phyloP scores from a whole-genome alignment of 2,329 filamentous ascomycete species.

The Colletotrichum eremochloae region DNA sequence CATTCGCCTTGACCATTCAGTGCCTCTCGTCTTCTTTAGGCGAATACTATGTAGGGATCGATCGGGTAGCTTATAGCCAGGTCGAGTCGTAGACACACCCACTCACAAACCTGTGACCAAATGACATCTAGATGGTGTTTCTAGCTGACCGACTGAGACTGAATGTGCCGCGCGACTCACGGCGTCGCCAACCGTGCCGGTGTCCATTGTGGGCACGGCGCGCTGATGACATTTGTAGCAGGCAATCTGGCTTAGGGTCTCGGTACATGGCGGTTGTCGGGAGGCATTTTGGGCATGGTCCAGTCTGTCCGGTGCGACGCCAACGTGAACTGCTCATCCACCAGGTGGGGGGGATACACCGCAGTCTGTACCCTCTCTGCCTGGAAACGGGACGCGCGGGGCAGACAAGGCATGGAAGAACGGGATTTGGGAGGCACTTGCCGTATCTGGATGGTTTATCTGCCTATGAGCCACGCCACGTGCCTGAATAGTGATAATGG shows the following conservation, averaged over 20 bases:
- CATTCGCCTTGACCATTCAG: slow-evolving; percentile 4
- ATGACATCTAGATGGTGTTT: not conserved
- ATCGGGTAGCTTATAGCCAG: not conserved
- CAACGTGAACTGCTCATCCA: not conserved
- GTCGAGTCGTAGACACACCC: slow-evolving; percentile 1
- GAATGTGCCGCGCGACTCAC: slow-evolving; percentile 4
- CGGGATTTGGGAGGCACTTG: not conserved
- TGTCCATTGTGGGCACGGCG: not conserved
- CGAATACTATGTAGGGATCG: not conserved
- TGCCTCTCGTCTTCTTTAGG: not conserved
- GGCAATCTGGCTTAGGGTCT: not conserved
- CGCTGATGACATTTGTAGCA: not conserved
- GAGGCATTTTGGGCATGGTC: not conserved
- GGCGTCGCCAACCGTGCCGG: not conserved
- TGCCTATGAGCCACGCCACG: slow-evolving; percentile 33
- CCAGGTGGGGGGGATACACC: not conserved
- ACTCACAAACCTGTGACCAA: not conserved
- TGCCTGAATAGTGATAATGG: slow-evolving; percentile 10
- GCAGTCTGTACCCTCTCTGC: not conserved
- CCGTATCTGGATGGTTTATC: slow-evolving; percentile 17
- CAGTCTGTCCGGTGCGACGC: slow-evolving; percentile 7
- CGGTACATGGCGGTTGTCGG: not conserved
- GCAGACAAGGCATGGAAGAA: not conserved
- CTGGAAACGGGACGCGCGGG: not conserved
- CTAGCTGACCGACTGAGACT: not conserved